phyloP scores from a whole-genome alignment of 1,139 yeast species.

The Zhuliangozyma parablackwelliae region DNA sequence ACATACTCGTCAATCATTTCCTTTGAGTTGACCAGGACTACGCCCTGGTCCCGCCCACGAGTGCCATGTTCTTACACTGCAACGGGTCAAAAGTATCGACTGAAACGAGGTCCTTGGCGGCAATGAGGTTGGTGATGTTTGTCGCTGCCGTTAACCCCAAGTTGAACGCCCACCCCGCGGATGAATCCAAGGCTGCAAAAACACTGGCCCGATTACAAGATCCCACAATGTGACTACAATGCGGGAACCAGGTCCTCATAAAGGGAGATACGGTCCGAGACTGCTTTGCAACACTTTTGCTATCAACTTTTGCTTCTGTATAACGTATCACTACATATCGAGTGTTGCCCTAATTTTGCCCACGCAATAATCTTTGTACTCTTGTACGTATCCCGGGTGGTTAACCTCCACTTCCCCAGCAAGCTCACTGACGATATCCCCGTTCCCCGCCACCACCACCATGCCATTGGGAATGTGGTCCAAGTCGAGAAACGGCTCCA shows the following conservation, averaged over 20 bases:
- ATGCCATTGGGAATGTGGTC: conserved; percentile 35
- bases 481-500: conserved; percentile 35
- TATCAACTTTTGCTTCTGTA: too few relatives aligned
- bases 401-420: conserved; percentile 33
- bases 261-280: too few relatives aligned
- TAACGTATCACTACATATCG: conserved; percentile 4
- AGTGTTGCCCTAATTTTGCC: conserved; percentile 20
- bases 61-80: conserved; percentile 8
- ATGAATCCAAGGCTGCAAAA: conserved; percentile 25
- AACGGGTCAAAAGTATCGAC: conserved; percentile 7
- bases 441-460: conserved; percentile 42
- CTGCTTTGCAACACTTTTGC: too few relatives aligned
- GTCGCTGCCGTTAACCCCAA: conserved; percentile 37
- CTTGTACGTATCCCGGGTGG: conserved; percentile 33
- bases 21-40: background rate
- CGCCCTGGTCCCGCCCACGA: background rate
- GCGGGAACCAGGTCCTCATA: too few relatives aligned
- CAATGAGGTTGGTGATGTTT: conserved; percentile 20
- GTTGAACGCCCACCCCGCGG: conserved; percentile 43
- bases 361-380: conserved; percentile 35
- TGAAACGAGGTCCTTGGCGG: conserved; percentile 11
- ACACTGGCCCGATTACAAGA: background rate
- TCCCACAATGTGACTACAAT: too few relatives aligned
- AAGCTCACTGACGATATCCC: conserved; percentile 37
- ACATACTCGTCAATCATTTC: background rate